Conservation (phyloP, 2,329 filamentous ascomycete species). For the Xylariaceae sp. region DNA sequence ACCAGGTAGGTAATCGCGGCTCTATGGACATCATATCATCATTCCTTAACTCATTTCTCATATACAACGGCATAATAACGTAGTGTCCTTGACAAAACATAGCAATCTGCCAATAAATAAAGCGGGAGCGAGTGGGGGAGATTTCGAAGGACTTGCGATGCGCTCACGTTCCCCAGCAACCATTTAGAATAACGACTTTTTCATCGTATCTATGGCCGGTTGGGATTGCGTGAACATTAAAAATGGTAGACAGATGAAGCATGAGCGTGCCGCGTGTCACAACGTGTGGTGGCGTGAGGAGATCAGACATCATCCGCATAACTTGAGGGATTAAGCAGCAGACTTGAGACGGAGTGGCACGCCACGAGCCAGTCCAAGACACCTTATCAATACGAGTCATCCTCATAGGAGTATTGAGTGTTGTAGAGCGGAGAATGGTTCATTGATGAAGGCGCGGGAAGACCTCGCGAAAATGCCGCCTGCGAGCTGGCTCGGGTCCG, state of each 20-base stretch:
- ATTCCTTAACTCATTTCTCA: conserved; percentile 27
- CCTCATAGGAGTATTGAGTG: conserved; percentile 6
- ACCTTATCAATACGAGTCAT: conserved; percentile 1
- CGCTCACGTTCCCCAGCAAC: conserved; percentile 9
- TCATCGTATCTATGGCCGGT: neutral
- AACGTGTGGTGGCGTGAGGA: neutral
- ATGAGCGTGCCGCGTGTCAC: neutral
- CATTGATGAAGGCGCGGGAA: conserved; percentile 15
- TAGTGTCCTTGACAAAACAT: conserved; percentile 11
- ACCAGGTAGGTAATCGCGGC: conserved; percentile 8
- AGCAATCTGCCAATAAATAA: conserved; percentile 18
- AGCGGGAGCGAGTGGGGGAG: conserved; percentile 18
- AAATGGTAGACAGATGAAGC: neutral
- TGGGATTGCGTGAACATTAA: neutral
- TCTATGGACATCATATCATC: conserved; percentile 23
- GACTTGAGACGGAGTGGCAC: neutral
- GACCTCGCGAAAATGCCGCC: conserved; percentile 40
- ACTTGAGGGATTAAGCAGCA: neutral
- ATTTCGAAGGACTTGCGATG: conserved; percentile 7
- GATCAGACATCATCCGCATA: neutral
- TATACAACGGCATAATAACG: conserved; percentile 29
- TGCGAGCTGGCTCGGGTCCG: conserved; percentile 49
- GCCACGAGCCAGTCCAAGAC: neutral
- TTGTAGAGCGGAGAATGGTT: conserved; percentile 15
- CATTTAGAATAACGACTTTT: conserved; percentile 25